Evolutionary conservation across 2,329 filamentous ascomycete genomes (phyloP).

Genomic region (Colletotrichum costaricense): DNA sequence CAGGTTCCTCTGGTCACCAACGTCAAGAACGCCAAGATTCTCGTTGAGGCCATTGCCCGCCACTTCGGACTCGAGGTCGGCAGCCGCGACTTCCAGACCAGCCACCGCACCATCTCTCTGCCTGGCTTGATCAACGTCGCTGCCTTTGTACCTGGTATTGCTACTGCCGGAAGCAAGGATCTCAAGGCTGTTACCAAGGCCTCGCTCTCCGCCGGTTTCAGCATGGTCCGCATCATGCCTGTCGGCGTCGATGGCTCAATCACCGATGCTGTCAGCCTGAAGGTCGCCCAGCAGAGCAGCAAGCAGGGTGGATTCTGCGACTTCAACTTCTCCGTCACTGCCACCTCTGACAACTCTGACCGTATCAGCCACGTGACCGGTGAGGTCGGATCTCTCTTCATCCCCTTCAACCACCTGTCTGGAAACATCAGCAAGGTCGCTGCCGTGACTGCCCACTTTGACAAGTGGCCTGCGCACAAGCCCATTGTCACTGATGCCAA

Average conservation of each 20-base stretch:
- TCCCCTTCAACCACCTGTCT: constrained; percentile 84
- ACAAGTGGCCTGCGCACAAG: constrained; percentile 81
- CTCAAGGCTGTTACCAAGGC: constrained; percentile 78
- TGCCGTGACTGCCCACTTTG: constrained; percentile 82
- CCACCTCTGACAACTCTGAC: constrained; percentile 78
- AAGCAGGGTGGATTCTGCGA: constrained; percentile 77
- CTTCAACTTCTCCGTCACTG: constrained; percentile 83
- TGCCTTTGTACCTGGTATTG: constrained; percentile 82
- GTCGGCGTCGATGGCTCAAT: constrained; percentile 79
- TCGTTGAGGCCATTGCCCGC: constrained; percentile 92
- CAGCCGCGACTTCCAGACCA: constrained; percentile 91
- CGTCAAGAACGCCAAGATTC: constrained; percentile 98
- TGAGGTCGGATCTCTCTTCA: constrained; percentile 84
- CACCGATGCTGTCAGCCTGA: constrained; percentile 77
- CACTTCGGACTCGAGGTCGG: constrained; percentile 87
- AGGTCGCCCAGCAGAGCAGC: constrained; percentile 77
- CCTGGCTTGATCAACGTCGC: constrained; percentile 83
- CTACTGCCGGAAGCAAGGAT: constrained; percentile 72
- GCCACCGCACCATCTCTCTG: constrained; percentile 79
- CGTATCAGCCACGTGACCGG: constrained; percentile 78
- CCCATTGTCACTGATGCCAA: constrained; percentile 86
- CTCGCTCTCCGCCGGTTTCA: constrained; percentile 80
- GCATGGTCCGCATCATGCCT: constrained; percentile 84
- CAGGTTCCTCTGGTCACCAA: constrained; percentile 98
- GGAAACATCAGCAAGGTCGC: constrained; percentile 88